Conservation (phyloP, 1,284 basidiomycete species). For the Somion occarium region DNA sequence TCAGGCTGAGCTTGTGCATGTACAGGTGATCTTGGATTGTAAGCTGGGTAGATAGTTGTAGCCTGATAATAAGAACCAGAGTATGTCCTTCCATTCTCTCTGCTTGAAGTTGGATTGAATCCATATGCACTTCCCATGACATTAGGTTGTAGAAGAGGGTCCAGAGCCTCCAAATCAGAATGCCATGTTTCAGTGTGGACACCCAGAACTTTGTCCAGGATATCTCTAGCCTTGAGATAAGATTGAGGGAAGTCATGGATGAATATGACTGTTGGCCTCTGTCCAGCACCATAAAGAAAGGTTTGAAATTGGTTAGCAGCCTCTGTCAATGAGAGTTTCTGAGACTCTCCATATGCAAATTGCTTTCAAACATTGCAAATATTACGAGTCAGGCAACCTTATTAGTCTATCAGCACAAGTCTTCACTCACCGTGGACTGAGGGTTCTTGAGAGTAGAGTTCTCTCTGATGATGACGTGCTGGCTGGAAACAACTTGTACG, state of each 20-base stretch:
- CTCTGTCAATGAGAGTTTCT: constrained; percentile 10
- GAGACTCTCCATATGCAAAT: constrained; percentile 18
- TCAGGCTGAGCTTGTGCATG: too few species aligned
- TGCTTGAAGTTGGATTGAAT: neutral
- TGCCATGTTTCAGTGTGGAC: constrained; percentile 20
- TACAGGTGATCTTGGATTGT: too few species aligned
- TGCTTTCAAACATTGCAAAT: too few species aligned
- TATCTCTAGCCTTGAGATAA: constrained; percentile 1
- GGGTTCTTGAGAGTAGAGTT: constrained; percentile 20
- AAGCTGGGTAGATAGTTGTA: too few species aligned
- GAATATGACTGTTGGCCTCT: constrained; percentile 19
- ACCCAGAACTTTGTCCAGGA: constrained; percentile 19
- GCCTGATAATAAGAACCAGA: too few species aligned
- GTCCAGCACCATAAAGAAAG: constrained; percentile 12
- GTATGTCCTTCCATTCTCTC: too few species aligned
- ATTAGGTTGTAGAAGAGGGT: neutral
- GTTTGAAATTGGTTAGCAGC: constrained; percentile 15
- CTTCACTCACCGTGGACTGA: too few species aligned
- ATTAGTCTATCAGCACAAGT: too few species aligned
- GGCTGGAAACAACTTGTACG: constrained; percentile 12
- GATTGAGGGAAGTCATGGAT: constrained; percentile 23
- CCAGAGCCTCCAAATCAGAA: constrained; percentile 14
- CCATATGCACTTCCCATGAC: neutral
- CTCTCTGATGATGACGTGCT: constrained; percentile 24
- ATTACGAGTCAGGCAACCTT: too few species aligned